phyloP scores from a whole-genome alignment of 2,329 filamentous ascomycete genomes.

The Pseudogymnoascus sp. region DNA sequence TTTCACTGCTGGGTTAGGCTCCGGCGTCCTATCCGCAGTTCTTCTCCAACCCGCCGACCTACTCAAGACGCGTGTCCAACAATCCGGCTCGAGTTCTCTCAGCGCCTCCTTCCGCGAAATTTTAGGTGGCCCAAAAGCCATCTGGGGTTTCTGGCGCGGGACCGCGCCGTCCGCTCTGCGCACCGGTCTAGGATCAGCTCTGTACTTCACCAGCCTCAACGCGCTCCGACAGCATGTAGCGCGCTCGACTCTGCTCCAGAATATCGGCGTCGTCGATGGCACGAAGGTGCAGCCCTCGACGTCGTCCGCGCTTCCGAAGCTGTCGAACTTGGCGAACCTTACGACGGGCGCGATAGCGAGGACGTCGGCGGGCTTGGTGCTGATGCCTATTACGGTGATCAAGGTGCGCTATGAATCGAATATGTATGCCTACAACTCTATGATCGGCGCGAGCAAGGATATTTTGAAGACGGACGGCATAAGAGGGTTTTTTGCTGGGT shows the following conservation, averaged over 20 bases:
- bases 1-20: slow-evolving; percentile 79
- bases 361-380: slow-evolving; percentile 76
- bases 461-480: slow-evolving; percentile 66
- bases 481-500: slow-evolving; percentile 84
- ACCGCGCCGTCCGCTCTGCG: slow-evolving; percentile 87
- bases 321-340: slow-evolving; percentile 79
- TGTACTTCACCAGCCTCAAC: slow-evolving; percentile 90
- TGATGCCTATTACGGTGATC: slow-evolving; percentile 94
- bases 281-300: slow-evolving; percentile 18
- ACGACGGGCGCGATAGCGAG: slow-evolving; percentile 75
- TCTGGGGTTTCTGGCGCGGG: slow-evolving; percentile 80
- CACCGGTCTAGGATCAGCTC: slow-evolving; percentile 83
- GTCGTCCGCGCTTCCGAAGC: slow-evolving; percentile 69
- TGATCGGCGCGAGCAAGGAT: slow-evolving; percentile 62
- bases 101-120: slow-evolving; percentile 61
- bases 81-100: slow-evolving; percentile 66
- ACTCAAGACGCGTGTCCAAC: slow-evolving; percentile 92
- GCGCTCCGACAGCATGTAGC: slow-evolving; percentile 63
- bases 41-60: slow-evolving; percentile 92
- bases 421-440: slow-evolving; percentile 72
- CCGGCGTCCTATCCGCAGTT: slow-evolving; percentile 78
- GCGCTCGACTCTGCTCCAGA: slow-evolving; percentile 32
- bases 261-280: slow-evolving; percentile 22
- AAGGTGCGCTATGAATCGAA: slow-evolving; percentile 94
- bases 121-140: slow-evolving; percentile 49